Conservation (phyloP, 2,329 filamentous ascomycete species). For the Phaeosphaeriaceae sp. region DNA sequence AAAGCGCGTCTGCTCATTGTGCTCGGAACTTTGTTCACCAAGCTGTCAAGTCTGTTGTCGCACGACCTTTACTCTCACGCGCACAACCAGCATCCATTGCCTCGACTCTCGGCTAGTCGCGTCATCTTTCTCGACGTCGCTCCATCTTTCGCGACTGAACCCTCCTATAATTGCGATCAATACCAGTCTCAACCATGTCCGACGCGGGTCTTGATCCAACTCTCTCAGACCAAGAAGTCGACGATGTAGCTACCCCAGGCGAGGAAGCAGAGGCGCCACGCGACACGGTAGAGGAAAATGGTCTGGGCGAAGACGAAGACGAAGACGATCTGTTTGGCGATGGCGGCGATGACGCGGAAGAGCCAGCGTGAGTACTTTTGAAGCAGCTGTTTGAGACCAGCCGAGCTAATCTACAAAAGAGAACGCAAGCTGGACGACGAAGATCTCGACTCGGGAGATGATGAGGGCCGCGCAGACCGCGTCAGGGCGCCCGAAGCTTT, state of each 20-base stretch:
- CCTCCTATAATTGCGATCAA: neutral
- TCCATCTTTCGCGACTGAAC: neutral
- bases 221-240: constrained; percentile 45
- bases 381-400: constrained; percentile 43
- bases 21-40: constrained; percentile 32
- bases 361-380: constrained; percentile 32
- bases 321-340: constrained; percentile 58
- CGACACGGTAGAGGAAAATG: constrained; percentile 42
- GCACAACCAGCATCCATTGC: neutral
- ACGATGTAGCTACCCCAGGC: constrained; percentile 39
- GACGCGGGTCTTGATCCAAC: constrained; percentile 43
- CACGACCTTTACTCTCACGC: constrained; percentile 9
- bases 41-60: constrained; percentile 11
- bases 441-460: constrained; percentile 68
- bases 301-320: constrained; percentile 44
- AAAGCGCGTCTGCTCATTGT: constrained; percentile 25
- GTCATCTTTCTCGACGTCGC: neutral
- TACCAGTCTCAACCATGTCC: constrained; percentile 41
- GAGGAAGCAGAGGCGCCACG: constrained; percentile 37
- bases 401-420: constrained; percentile 33
- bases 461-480: constrained; percentile 69
- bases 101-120: neutral
- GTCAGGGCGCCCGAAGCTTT: constrained; percentile 53
- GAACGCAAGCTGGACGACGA: constrained; percentile 65
- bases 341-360: constrained; percentile 39